Percentiles rank a stretch among this genome's conserved stretches.
Conservation (phyloP, 352 stramenopile species). For the Globisporangium mamillatum region DNA sequence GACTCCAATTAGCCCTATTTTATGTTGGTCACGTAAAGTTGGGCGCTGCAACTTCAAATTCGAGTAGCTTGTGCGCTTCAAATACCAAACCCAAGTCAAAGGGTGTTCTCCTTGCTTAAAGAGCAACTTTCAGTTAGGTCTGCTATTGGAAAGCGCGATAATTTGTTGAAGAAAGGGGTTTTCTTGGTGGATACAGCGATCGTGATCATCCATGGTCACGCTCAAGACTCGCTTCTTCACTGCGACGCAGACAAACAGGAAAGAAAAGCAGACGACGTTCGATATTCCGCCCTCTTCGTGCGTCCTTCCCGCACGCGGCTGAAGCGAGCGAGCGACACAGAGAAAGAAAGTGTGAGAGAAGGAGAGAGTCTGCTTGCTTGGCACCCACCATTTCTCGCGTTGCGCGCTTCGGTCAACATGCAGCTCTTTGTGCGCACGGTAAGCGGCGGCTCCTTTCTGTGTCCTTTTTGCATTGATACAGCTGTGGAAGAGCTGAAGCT, state of each 20-base stretch:
- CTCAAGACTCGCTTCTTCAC: neutral
- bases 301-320: neutral
- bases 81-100: neutral
- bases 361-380: neutral
- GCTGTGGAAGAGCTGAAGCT: neutral
- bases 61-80: neutral
- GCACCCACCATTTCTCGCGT: neutral
- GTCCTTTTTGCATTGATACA: neutral
- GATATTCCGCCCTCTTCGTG: neutral
- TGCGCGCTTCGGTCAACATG: slow-evolving; percentile 26
- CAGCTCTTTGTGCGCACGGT: slow-evolving; percentile 74
- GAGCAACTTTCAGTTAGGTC: neutral
- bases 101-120: neutral
- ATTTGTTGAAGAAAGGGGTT: neutral
- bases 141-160: neutral
- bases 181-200: neutral
- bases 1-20: neutral
- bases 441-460: neutral
- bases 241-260: neutral
- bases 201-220: neutral
- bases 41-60: neutral
- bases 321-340: too few species aligned
- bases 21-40: neutral
- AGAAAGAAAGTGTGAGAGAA: neutral
- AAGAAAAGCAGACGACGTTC: neutral